A percentile compares a stretch with the other conserved stretches of the same genome.
phyloP scores from a whole-genome alignment of 306 rosid genomes.

The Trifolium repens region DNA sequence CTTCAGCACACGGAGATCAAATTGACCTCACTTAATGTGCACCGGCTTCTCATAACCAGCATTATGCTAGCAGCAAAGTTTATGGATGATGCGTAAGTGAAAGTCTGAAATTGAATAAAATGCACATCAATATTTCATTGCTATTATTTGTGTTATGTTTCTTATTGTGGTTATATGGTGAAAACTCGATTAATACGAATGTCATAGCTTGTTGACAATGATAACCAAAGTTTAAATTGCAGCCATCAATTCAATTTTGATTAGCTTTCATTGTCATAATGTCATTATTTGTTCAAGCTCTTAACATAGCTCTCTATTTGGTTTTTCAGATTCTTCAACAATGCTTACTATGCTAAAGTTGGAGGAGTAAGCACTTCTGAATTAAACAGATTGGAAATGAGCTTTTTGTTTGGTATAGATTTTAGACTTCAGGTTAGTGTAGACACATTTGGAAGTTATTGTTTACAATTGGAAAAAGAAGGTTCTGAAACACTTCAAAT shows the following conservation, averaged over 20 bases:
- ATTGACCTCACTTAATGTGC: constrained; percentile 82
- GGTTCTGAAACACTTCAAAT: constrained; percentile 63
- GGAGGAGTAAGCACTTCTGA: constrained; percentile 90
- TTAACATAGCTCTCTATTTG: constrained; percentile 28
- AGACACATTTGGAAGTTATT: constrained; percentile 76
- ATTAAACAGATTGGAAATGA: constrained; percentile 88
- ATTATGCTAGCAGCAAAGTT: constrained; percentile 94
- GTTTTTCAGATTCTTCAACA: constrained; percentile 84
- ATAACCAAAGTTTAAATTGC: not conserved
- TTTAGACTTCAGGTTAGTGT: constrained; percentile 80
- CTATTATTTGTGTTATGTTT: not conserved
- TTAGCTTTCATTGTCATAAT: not conserved
- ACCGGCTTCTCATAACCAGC: constrained; percentile 89
- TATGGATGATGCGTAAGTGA: constrained; percentile 87
- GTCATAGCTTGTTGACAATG: constrained; percentile 6
- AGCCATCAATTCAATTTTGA: not conserved
- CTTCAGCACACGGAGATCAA: constrained; percentile 60
- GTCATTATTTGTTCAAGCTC: constrained; percentile 11
- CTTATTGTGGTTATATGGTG: not conserved
- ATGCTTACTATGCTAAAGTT: constrained; percentile 94
- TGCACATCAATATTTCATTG: not conserved
- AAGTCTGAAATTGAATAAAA: constrained; percentile 7
- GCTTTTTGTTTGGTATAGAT: constrained; percentile 80
- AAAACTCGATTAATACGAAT: constrained; percentile 15
- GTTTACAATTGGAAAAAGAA: constrained; percentile 75